Evolutionary conservation across 257 asterid species (phyloP).

Genomic region (Rubia yunnanensis): DNA sequence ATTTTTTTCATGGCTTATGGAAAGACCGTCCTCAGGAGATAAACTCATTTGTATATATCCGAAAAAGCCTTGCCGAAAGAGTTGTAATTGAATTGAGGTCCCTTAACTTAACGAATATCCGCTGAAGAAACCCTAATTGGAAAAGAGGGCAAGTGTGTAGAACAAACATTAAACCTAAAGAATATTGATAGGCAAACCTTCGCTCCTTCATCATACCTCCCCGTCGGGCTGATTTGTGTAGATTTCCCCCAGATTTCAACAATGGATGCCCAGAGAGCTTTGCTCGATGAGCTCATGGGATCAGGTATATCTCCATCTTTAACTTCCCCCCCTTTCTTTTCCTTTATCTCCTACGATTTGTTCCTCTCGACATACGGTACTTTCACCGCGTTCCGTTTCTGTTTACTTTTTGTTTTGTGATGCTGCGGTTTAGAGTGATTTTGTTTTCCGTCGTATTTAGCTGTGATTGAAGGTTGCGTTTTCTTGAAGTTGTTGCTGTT

Average conservation of each 20-base stretch:
- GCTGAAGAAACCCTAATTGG: constrained; percentile 3
- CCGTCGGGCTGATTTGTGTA: neutral
- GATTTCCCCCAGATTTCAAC: neutral
- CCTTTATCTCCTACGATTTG: neutral
- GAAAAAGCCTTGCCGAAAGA: no score
- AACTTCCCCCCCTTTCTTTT: neutral
- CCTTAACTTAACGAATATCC: neutral
- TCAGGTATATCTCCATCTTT: constrained; percentile 33
- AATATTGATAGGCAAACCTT: neutral
- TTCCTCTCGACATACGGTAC: neutral
- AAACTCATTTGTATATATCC: no score
- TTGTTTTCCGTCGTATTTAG: neutral
- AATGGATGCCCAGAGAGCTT: constrained; percentile 93
- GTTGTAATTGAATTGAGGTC: neutral
- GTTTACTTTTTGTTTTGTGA: neutral
- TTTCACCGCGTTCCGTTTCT: neutral
- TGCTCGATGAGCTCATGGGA: constrained; percentile 95
- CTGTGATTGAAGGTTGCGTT: neutral
- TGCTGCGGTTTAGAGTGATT: neutral
- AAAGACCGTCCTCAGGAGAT: no score
- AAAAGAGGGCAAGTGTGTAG: neutral
- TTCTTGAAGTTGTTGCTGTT: neutral
- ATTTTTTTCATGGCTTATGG: no score
- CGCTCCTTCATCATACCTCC: neutral
- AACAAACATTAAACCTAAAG: neutral